Conservation (phyloP, 306 rosid genomes). For the Ziziphus jujuba region DNA sequence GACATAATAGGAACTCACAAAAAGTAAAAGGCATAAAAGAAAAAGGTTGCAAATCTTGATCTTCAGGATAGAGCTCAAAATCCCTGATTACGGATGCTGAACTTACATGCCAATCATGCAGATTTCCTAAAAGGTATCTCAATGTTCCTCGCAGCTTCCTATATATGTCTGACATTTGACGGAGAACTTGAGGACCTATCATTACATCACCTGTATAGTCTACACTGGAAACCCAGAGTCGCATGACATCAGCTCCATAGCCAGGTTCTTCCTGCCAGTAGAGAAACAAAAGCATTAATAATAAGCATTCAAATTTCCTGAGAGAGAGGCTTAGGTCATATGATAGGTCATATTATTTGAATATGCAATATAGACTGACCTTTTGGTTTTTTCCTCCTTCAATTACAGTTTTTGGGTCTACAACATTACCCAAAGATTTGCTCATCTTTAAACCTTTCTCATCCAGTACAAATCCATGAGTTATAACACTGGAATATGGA, state of each 20-base stretch:
- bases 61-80: slow-evolving; percentile 4
- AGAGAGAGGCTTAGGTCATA: slow-evolving; percentile 13
- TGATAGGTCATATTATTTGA: slow-evolving; percentile 10
- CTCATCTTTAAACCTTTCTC: slow-evolving; percentile 99
- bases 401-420: slow-evolving; percentile 79
- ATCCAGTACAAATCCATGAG: slow-evolving; percentile 97
- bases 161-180: slow-evolving; percentile 94
- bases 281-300: slow-evolving; percentile 22
- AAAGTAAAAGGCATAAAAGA: slow-evolving; percentile 20
- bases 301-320: slow-evolving; percentile 5
- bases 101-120: slow-evolving; percentile 96
- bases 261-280: slow-evolving; percentile 80
- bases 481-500: slow-evolving; percentile 85
- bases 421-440: slow-evolving; percentile 97
- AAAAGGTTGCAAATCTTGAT: slow-evolving; percentile 2
- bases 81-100: slow-evolving; percentile 7
- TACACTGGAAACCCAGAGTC: slow-evolving; percentile 99
- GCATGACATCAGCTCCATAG: slow-evolving; percentile 92
- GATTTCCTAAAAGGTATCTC: slow-evolving; percentile 94
- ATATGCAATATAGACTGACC: slow-evolving; percentile 43
- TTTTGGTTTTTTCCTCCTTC: slow-evolving; percentile 95
- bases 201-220: slow-evolving; percentile 87
- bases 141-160: slow-evolving; percentile 96
- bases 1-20: background rate
- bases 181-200: slow-evolving; percentile 94